Conservation (phyloP, 495 filamentous ascomycete species). For the Amphirosellinia nigrospora region DNA sequence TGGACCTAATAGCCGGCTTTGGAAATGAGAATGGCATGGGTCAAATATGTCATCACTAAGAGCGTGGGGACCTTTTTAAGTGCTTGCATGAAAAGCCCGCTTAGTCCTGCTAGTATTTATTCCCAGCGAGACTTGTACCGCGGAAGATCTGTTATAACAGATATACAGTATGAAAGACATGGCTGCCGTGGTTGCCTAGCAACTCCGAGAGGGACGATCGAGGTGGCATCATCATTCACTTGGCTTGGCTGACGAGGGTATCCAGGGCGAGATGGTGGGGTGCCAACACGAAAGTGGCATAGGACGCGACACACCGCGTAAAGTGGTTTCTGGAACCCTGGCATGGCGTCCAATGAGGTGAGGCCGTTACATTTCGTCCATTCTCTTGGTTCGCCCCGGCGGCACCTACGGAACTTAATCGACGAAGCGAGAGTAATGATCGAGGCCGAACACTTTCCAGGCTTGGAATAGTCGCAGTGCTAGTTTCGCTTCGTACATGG, state of each 20-base stretch:
- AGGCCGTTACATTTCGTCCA: constrained; percentile 21
- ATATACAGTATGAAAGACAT: constrained; percentile 36
- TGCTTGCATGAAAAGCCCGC: constrained; percentile 45
- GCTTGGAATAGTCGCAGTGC: not conserved
- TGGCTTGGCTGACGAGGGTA: constrained; percentile 36
- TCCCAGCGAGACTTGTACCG: constrained; percentile 18
- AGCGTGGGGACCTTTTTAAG: constrained; percentile 37
- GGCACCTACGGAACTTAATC: not conserved
- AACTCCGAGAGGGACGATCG: constrained; percentile 34
- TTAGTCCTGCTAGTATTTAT: constrained; percentile 22
- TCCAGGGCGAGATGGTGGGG: constrained; percentile 37
- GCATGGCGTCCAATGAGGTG: constrained; percentile 22
- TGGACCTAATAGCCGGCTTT: constrained; percentile 25
- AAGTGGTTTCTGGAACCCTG: constrained; percentile 43
- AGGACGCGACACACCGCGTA: constrained; percentile 43
- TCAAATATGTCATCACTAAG: constrained; percentile 20
- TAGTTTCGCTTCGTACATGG: not conserved
- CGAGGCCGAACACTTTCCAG: not conserved
- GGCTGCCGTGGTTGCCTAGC: constrained; percentile 40
- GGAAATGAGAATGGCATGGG: constrained; percentile 28
- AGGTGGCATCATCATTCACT: constrained; percentile 30
- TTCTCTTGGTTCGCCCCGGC: not conserved
- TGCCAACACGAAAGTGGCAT: constrained; percentile 36
- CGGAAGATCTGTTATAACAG: constrained; percentile 20
- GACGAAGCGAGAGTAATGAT: not conserved